Percentiles rank a stretch among this genome's conserved stretches.
Conservation (phyloP, 2,329 filamentous ascomycete species). For the Aspergillus felis region DNA sequence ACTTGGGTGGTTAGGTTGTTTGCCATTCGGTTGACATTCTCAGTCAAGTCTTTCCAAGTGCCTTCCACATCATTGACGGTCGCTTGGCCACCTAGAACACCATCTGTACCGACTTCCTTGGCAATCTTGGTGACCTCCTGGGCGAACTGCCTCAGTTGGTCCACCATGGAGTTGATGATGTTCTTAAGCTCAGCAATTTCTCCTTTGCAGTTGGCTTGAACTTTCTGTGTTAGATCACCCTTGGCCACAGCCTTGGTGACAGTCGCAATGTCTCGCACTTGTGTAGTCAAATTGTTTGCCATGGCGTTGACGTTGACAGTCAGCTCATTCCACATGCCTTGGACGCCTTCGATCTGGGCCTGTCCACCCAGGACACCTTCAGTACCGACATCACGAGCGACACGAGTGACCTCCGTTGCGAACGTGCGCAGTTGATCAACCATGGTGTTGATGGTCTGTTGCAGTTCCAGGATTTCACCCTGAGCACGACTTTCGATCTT, state of each 20-base stretch:
- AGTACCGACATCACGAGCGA: constrained; percentile 78
- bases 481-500: constrained; percentile 78
- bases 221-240: constrained; percentile 94
- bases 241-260: constrained; percentile 67
- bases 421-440: constrained; percentile 81
- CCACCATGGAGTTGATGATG: constrained; percentile 99
- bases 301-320: constrained; percentile 85
- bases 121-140: constrained; percentile 96
- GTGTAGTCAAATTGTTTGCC: constrained; percentile 81
- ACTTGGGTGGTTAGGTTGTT: constrained; percentile 98
- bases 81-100: constrained; percentile 87
- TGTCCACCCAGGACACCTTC: constrained; percentile 80
- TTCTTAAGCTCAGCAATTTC: constrained; percentile 94
- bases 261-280: constrained; percentile 90
- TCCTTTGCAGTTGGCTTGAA: constrained; percentile 86
- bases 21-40: constrained; percentile 97
- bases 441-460: constrained; percentile 88
- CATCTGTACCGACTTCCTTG: constrained; percentile 93
- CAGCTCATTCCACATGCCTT: constrained; percentile 85
- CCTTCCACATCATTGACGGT: constrained; percentile 95
- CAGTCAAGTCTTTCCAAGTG: constrained; percentile 93
- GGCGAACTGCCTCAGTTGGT: constrained; percentile 93
- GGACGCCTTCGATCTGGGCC: constrained; percentile 76
- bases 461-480: constrained; percentile 76
- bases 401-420: constrained; percentile 77